A percentile compares a stretch with the other conserved stretches of the same genome.
phyloP scores from a whole-genome alignment of 148 eudicot species.

The Oxyria digyna region DNA sequence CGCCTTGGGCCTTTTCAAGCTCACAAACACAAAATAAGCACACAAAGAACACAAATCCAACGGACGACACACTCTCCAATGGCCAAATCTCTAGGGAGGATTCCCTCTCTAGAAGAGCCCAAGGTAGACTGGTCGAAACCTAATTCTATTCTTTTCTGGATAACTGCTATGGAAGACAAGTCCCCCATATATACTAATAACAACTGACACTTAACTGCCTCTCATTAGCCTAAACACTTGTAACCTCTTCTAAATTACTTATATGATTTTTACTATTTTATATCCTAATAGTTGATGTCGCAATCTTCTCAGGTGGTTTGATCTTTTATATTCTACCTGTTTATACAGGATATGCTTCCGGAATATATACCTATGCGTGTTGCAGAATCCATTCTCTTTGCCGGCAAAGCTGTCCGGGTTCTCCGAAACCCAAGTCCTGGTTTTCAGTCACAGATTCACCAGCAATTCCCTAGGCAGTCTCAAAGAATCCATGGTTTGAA shows the following conservation, averaged over 20 bases:
- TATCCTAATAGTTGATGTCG: too few species aligned
- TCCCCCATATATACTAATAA: too few species aligned
- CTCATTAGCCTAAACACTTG: not conserved
- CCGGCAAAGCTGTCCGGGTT: constrained; percentile 94
- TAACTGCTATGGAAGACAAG: too few species aligned
- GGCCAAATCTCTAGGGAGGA: too few species aligned
- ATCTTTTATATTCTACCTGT: not conserved
- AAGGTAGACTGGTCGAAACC: too few species aligned
- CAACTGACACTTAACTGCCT: not conserved
- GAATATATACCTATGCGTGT: constrained; percentile 76
- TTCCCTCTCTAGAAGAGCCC: too few species aligned
- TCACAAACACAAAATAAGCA: too few species aligned
- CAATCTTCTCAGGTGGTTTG: not conserved
- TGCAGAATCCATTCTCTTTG: constrained; percentile 90
- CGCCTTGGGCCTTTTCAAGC: too few species aligned
- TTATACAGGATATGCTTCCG: constrained; percentile 91
- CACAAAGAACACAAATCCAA: too few species aligned
- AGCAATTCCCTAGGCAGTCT: constrained; percentile 54
- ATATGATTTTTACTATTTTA: too few species aligned
- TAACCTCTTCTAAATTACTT: not conserved
- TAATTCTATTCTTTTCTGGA: too few species aligned
- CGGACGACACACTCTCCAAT: too few species aligned
- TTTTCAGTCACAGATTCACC: constrained; percentile 47
- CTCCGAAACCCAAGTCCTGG: constrained; percentile 87
- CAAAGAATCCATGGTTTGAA: constrained; percentile 36